Evolutionary conservation across 345 rosid genomes (phyloP).

Genomic region (Noccaea caerulescens): DNA sequence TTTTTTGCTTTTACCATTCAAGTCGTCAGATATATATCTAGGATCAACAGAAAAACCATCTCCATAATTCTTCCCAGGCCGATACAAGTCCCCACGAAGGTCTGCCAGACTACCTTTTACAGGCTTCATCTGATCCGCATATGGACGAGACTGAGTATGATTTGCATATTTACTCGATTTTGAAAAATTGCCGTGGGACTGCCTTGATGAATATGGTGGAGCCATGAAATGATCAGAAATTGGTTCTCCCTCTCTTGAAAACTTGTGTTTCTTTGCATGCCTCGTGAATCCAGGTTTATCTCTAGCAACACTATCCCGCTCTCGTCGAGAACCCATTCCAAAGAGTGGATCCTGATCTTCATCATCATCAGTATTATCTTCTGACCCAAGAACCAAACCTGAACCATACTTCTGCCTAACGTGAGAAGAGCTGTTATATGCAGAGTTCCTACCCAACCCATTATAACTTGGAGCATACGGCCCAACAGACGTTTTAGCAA

Average conservation of each 20-base stretch:
- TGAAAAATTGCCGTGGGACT: conserved; percentile 43
- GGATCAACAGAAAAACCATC: conserved; percentile 57
- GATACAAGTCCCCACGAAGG: conserved; percentile 52
- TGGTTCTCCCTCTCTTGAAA: conserved; percentile 52
- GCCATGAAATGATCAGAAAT: conserved; percentile 54
- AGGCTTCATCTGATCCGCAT: conserved; percentile 64
- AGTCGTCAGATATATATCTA: conserved; percentile 57
- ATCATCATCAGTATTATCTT: conserved; percentile 54
- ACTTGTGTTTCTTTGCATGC: conserved; percentile 59
- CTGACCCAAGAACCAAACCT: conserved; percentile 51
- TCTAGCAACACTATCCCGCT: conserved; percentile 44
- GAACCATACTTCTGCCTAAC: conserved; percentile 55
- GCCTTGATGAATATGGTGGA: conserved; percentile 62
- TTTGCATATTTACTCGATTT: conserved; percentile 56
- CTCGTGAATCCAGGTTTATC: conserved; percentile 55
- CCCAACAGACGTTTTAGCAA: conserved; percentile 46
- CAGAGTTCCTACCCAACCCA: conserved; percentile 57
- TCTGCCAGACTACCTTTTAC: conserved; percentile 63
- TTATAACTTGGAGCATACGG: conserved; percentile 52
- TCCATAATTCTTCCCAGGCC: conserved; percentile 55
- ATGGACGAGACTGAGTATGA: conserved; percentile 48
- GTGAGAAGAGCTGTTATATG: conserved; percentile 48
- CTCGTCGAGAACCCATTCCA: conserved; percentile 61
- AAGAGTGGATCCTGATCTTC: conserved; percentile 68
- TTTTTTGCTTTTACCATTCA: conserved; percentile 69